Base-by-base conservation (phyloP, 768 basidiomycete genomes). In the Tulasnella sp. region DNA sequence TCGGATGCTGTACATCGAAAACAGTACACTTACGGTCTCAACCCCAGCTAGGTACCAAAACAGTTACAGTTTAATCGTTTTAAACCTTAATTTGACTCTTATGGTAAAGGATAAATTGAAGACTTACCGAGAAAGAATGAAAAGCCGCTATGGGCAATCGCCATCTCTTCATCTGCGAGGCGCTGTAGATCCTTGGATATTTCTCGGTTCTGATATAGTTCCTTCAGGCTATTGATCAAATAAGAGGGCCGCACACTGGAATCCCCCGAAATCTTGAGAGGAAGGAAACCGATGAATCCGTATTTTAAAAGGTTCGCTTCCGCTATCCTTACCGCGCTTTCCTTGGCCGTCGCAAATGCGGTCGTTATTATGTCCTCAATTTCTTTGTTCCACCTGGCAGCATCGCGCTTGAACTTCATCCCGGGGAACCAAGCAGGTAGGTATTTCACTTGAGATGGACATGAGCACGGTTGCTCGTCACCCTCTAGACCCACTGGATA, bases 351-450 rank as follows among this genome's bases (percentile, higher is more conserved):
- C 19, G 34, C 62, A 14, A 68, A 36, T 1, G 36, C 16, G 0
- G 16, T 36, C 9, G 14, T 7, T 12, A 36, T 34, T 4, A 68
- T 31, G 8, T 27, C 62, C 5, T 34, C 10, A 6, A 68, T 68
- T 12, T 68, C 62, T 6, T 36, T 68, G 34, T 3, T 36, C 62
- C 62, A 68, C 18, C 27, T 6, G 36, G 21, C 52, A 56, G 75
- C 76, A n/a, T 58, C 56, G 3, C 56, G 27, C 58, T 77, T 52
- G 34, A 77, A 77, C 38, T 38, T 34, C 36, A 58, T 58, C 2
- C 76, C 76, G 3, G 76, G 76, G n/a, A 77, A 39, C 76, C 76
- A 77, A 9, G 14, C 39, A 0, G 76, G 76, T 18, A 77, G 34
- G 38, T 77, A 77, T 14, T 24, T 19, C 19, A 77, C 76, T 46